Conservation (phyloP, 2,329 filamentous ascomycete genomes). For the Exophiala bonariae region DNA sequence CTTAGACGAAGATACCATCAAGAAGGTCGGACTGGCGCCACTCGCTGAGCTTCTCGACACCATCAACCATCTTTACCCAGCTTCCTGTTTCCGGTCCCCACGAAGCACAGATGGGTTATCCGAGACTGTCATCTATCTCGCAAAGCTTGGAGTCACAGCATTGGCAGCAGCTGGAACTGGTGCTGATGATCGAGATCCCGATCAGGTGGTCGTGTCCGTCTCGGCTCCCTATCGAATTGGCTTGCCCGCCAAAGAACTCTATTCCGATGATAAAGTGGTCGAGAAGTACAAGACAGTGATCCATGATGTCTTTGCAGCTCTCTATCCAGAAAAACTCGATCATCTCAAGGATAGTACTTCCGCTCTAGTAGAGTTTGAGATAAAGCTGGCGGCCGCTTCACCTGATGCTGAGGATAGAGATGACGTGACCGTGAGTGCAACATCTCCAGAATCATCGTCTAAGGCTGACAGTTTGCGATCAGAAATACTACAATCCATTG, state of each 20-base stretch:
- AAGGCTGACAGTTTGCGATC: neutral
- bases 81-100: constrained; percentile 24
- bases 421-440: constrained; percentile 52
- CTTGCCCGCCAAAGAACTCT: constrained; percentile 64
- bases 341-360: constrained; percentile 31
- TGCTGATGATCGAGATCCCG: constrained; percentile 57
- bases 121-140: constrained; percentile 37
- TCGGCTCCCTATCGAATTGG: constrained; percentile 51
- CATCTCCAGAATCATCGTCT: neutral
- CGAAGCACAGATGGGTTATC: constrained; percentile 34
- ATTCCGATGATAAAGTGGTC: constrained; percentile 56
- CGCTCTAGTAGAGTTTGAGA: constrained; percentile 59
- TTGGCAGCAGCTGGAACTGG: constrained; percentile 35
- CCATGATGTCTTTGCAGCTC: constrained; percentile 40
- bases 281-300: constrained; percentile 51
- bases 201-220: constrained; percentile 51
- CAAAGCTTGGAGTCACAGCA: constrained; percentile 37
- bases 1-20: constrained; percentile 61
- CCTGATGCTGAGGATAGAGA: constrained; percentile 59
- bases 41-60: constrained; percentile 57
- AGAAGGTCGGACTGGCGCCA: constrained; percentile 56
- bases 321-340: constrained; percentile 33
- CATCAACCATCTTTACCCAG: constrained; percentile 50
- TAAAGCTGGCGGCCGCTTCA: constrained; percentile 58
- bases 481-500: constrained; percentile 65